Base-by-base conservation (phyloP, 495 filamentous ascomycete genomes). In the Tetracladium setigerum region DNA sequence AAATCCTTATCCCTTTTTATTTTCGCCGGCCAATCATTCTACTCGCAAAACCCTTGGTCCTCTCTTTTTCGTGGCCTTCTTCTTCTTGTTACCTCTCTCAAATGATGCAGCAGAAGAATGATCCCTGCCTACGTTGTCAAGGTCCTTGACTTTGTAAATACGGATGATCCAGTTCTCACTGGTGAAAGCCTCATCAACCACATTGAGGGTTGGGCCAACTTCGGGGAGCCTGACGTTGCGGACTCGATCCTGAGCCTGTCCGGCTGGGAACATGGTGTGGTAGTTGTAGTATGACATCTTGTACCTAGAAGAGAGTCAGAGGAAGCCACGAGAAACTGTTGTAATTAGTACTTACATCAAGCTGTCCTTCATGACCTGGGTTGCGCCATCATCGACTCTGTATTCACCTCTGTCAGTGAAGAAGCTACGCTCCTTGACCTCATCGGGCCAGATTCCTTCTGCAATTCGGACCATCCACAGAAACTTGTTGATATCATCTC, bases 271-370 rank as follows among this genome's bases (percentile, higher is more conserved):
- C 49, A 99, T 81, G 16, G 77, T 68, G 68, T 90, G 79, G 75
- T 83, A 99, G 76, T 96, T 96, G 80, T 96, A 86, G 77, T 97
- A 99, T 31, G 89, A 95, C 94, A 99, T 96, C 78, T 99, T 99
- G 78, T 99, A 99, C 89, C 89, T 95, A 55, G 51, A 31, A 36
- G 22, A 11, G 12, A 51, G 63, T 77, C 56, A 81, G 67, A 58
- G 38, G 19, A 18, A 39, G 37, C 18, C 13, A 12, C 4, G 7
- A 30, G 30, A 13, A 18, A 36, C 22, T 27, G 34, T 38, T n/a
- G 5, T 36, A 17, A 17, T 15, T 17, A 15, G 8, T 16, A 67
- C 86, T 72, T 79, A 94, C 89, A 99, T 95, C 73, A 99, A 78
- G 64, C 88, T 95, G 77, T 99, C 95, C 72, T 84, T 89, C 94